Evolutionary conservation across 1,139 yeast genomes (phyloP), one percentile per base, ranked within the genome.

Genomic region (Saccharomyces hybrid): DNA sequence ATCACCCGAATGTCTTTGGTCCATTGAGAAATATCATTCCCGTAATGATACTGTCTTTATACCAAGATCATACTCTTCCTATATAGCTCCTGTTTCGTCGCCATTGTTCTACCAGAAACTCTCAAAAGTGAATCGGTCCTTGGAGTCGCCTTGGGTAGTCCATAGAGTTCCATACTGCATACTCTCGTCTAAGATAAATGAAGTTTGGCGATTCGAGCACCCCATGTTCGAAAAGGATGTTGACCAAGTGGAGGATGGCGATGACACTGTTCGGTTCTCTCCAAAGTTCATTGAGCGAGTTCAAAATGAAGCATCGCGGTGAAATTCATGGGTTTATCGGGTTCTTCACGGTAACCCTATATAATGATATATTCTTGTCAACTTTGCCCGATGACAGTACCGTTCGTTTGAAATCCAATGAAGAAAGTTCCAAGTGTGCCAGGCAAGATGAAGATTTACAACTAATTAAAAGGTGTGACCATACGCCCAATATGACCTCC

Each of bases 321-420:
- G 77, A 76, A 11, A 67, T 88, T 6, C 91, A 88, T 66, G 96
- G 93, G 0, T 70, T 91, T 48, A 75, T 83, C 6, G 97, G 97
- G 0, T 83, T 75, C 64, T 90, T 91, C 65, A 76, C 77, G n/a
- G 83, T 95, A 0, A 77, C 71, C 1, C 74, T 90, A 14, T 87
- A 82, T 66, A 80, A 78, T 0, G 83, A 81, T 51, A 73, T 84
- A 34, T 71, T 69, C 21, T 71, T 90, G 4, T 79, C 86, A 5
- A 84, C 80, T 16, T 69, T 77, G 5, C 87, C 87, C 0, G 75
- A 75, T 32, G 62, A 61, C 24, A 57, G 60, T 3, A 54, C 56
- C 2, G 52, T 66, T 19, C 50, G 53, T 14, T 38, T 38, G 14
- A 38, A 38, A 41, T 27, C 16, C 12, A 27, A n/a, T 6, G 50